Evolutionary conservation across 345 rosid species (phyloP).

Genomic region (sweet orange (Citrus sinensis)): DVS_A1.0 CM039168.1:18967501-18968000

Average conservation of each 20-base stretch:
- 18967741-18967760: not conserved
- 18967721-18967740: not conserved
- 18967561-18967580: too few relatives aligned
- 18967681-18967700: not conserved
- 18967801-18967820: not conserved
- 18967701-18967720: not conserved
- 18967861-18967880: too few relatives aligned
- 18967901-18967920: not conserved
- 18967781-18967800: not conserved
- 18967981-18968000: too few relatives aligned
- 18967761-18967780: not conserved
- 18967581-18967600: too few relatives aligned
- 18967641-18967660: not conserved
- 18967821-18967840: not conserved
- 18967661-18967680: not conserved
- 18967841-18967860: not conserved
- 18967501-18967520: too few relatives aligned
- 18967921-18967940: too few relatives aligned
- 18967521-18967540: too few relatives aligned
- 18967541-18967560: too few relatives aligned
- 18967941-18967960: too few relatives aligned
- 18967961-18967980: too few relatives aligned
- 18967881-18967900: not conserved
- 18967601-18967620: too few relatives aligned
- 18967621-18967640: too few relatives aligned